Evolutionary conservation across 306 rosid species (phyloP).

Genomic region (Quercus dentata): DNA sequence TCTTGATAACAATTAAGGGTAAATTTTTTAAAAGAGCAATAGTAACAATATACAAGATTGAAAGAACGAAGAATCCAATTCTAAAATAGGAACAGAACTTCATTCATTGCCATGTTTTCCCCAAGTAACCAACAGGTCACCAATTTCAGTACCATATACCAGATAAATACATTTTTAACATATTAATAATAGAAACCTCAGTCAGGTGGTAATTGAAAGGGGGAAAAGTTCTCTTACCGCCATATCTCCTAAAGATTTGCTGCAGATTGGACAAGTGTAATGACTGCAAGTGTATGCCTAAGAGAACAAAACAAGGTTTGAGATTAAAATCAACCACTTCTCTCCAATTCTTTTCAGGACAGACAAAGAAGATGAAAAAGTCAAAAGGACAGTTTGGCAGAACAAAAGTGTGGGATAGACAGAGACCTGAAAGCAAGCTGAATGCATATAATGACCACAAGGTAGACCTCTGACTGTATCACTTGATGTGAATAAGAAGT

Average conservation of each 20-base stretch:
- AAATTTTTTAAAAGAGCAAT: neutral
- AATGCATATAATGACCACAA: slow-evolving; percentile 99
- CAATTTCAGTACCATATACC: neutral
- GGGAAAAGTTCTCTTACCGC: slow-evolving; percentile 59
- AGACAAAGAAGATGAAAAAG: neutral
- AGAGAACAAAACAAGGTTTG: slow-evolving; percentile 30
- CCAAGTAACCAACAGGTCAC: neutral
- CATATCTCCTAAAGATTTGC: slow-evolving; percentile 99
- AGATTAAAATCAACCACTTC: slow-evolving; percentile 24
- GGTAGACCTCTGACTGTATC: slow-evolving; percentile 92
- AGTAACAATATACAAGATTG: neutral
- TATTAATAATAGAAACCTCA: slow-evolving; percentile 3
- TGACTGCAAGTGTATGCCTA: slow-evolving; percentile 97
- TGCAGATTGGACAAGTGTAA: slow-evolving; percentile 97
- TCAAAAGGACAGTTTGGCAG: neutral
- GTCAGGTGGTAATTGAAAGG: slow-evolving; percentile 7
- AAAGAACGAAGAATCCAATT: neutral
- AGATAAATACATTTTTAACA: neutral
- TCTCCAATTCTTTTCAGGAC: slow-evolving; percentile 1
- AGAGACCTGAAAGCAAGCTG: slow-evolving; percentile 97
- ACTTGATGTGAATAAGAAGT: slow-evolving; percentile 91
- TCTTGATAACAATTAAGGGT: neutral
- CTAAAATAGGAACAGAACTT: neutral
- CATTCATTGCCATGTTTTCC: neutral
- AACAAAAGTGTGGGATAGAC: neutral